A percentile compares a stretch with the other conserved stretches of the same genome.
These are phyloP conservation scores for Fusarium euwallaceae DNA, from an alignment of 2,329 filamentous ascomycete genomes.

Conservation along the genomic window DNA sequence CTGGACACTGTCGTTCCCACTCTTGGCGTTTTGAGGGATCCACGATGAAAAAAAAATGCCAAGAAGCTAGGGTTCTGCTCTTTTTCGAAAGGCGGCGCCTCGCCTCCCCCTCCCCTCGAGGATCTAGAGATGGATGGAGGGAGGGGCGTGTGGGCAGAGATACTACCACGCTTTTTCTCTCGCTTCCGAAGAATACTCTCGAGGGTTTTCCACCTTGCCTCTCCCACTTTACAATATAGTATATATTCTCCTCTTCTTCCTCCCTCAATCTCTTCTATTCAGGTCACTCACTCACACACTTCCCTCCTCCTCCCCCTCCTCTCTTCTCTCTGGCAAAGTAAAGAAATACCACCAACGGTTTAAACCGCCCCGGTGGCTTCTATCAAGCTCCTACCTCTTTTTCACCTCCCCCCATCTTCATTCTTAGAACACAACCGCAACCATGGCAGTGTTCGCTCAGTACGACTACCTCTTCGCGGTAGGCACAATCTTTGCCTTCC, in stretches of 20 bases:
- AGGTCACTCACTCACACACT: slow-evolving; percentile 15
- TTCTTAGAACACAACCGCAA: slow-evolving; percentile 6
- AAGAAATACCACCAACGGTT: neutral
- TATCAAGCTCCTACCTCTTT: neutral
- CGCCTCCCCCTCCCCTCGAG: neutral
- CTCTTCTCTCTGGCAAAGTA: slow-evolving; percentile 10
- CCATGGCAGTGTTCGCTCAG: slow-evolving; percentile 55
- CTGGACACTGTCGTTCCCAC: slow-evolving; percentile 25
- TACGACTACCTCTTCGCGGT: slow-evolving; percentile 75
- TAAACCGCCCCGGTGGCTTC: slow-evolving; percentile 2
- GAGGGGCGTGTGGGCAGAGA: slow-evolving; percentile 25
- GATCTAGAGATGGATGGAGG: slow-evolving; percentile 6
- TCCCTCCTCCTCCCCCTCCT: slow-evolving; percentile 1
- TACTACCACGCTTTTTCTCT: neutral
- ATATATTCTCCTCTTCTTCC: slow-evolving; percentile 20
- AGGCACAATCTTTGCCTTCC: slow-evolving; percentile 73
- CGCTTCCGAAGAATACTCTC: neutral
- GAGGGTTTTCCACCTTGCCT: neutral
- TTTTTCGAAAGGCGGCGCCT: neutral
- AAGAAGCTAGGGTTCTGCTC: slow-evolving; percentile 3
- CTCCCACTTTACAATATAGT: neutral
- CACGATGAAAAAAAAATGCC: slow-evolving; percentile 13
- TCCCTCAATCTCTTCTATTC: neutral
- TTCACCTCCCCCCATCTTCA: neutral
- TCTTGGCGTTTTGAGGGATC: slow-evolving; percentile 36